These are phyloP conservation scores for Boletus semigastroideus DNA, from an alignment of 1,284 basidiomycete genomes.

Conservation along the genomic window DNA sequence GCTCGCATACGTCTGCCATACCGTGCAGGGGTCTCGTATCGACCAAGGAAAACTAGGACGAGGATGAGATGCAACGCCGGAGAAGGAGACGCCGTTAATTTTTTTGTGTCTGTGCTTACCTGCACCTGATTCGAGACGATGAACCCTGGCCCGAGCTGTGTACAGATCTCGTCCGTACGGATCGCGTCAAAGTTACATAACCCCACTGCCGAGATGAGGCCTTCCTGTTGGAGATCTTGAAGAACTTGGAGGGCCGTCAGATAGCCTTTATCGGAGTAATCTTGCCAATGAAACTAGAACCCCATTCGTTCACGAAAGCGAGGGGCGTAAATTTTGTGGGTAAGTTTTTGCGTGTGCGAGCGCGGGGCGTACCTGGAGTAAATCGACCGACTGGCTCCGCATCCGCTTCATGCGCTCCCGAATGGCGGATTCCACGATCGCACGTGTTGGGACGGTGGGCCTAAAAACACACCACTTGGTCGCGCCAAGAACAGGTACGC, in stretches of 20 bases:
- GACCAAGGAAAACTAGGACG: conserved; percentile 72
- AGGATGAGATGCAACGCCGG: conserved; percentile 9
- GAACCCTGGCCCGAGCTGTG: conserved; percentile 59
- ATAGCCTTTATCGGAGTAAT: conserved; percentile 72
- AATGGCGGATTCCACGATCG: conserved; percentile 62
- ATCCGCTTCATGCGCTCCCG: conserved; percentile 64
- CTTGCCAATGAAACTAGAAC: conserved; percentile 75
- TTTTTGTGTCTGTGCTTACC: conserved; percentile 39
- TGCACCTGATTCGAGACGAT: conserved; percentile 84
- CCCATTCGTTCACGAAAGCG: too few relatives aligned
- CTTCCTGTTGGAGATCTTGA: conserved; percentile 57
- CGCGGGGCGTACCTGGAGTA: conserved; percentile 57
- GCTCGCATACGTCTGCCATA: conserved; percentile 74
- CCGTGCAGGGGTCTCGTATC: conserved; percentile 74
- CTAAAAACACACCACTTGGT: conserved; percentile 85
- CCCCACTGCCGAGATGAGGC: conserved; percentile 65
- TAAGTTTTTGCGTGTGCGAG: too few relatives aligned
- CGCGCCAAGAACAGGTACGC: conserved; percentile 57
- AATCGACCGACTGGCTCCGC: conserved; percentile 52
- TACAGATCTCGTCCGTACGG: conserved; percentile 76
- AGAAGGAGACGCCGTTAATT: too few relatives aligned
- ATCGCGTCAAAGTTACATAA: conserved; percentile 80
- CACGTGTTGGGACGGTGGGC: conserved; percentile 49
- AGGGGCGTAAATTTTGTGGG: too few relatives aligned
- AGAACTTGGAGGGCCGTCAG: conserved; percentile 61